Evolutionary conservation across 371 early-diverging fungal species (phyloP).

Genomic region (Synchytrium microbalum): DNA sequence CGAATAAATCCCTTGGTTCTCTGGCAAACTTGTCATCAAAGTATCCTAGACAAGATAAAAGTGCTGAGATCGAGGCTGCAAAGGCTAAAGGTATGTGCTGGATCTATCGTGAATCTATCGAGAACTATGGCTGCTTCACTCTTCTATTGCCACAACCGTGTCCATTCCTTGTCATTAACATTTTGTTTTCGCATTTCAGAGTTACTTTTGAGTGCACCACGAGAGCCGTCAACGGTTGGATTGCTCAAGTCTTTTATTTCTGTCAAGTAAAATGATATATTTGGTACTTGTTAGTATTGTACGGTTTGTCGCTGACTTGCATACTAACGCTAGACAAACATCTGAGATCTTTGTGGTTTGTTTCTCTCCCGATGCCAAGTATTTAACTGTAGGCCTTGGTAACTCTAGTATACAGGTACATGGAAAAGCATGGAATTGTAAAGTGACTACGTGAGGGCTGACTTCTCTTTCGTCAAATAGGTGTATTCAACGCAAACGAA

Average conservation of each 20-base stretch:
- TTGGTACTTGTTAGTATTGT: too few relatives aligned
- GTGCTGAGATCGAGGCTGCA: not conserved
- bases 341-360: slow-evolving; percentile 33
- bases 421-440: not conserved
- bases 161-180: too few relatives aligned
- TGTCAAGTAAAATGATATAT: too few relatives aligned
- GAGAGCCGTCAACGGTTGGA: too few relatives aligned
- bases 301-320: too few relatives aligned
- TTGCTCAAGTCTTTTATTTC: too few relatives aligned
- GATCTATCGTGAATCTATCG: too few relatives aligned
- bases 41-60: not conserved
- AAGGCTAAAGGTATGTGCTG: not conserved
- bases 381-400: slow-evolving; percentile 28
- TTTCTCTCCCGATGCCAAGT: slow-evolving; percentile 35
- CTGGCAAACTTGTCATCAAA: not conserved
- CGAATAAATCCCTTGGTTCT: not conserved
- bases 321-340: slow-evolving; percentile 15
- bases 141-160: too few relatives aligned
- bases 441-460: not conserved
- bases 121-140: too few relatives aligned
- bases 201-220: too few relatives aligned
- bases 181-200: too few relatives aligned
- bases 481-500: slow-evolving; percentile 30
- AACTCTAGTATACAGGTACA: slow-evolving; percentile 24
- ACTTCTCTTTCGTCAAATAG: slow-evolving; percentile 4